phyloP scores from a whole-genome alignment of 768 basidiomycete species.

The Tricholoma sp. region DNA sequence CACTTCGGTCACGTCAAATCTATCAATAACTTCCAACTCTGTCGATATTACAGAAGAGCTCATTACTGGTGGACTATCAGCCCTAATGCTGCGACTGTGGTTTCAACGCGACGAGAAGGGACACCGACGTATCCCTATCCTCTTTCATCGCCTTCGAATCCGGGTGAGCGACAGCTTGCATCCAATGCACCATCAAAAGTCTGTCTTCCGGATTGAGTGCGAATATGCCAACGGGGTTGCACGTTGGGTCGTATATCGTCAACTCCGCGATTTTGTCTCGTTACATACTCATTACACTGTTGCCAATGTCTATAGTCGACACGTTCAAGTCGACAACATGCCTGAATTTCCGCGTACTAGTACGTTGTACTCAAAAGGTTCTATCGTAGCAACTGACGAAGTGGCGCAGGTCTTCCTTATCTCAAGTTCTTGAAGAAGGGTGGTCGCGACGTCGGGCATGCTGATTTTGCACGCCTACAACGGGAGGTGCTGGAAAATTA shows the following conservation, averaged over 20 bases:
- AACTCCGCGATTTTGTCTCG: slow-evolving; percentile 86
- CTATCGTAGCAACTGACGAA: neutral
- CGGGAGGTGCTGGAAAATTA: slow-evolving; percentile 84
- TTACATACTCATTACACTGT: slow-evolving; percentile 87
- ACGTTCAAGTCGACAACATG: slow-evolving; percentile 55
- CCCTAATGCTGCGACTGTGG: slow-evolving; percentile 76
- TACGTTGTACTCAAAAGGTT: slow-evolving; percentile 22
- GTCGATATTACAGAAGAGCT: slow-evolving; percentile 83
- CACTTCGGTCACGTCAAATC: slow-evolving; percentile 26
- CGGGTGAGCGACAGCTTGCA: slow-evolving; percentile 84
- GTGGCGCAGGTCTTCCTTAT: slow-evolving; percentile 70
- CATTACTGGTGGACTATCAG: slow-evolving; percentile 72
- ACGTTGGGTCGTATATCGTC: slow-evolving; percentile 94
- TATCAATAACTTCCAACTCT: slow-evolving; percentile 45
- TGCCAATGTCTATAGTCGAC: slow-evolving; percentile 72
- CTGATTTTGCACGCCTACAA: slow-evolving; percentile 79
- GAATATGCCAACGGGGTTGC: slow-evolving; percentile 92
- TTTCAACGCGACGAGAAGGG: slow-evolving; percentile 83
- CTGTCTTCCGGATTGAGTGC: slow-evolving; percentile 89
- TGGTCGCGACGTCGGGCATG: slow-evolving; percentile 48
- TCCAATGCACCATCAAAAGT: slow-evolving; percentile 68
- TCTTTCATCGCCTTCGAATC: slow-evolving; percentile 78
- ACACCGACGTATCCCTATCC: slow-evolving; percentile 72
- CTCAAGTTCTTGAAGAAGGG: slow-evolving; percentile 79
- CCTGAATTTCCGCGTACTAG: slow-evolving; percentile 91